phyloP scores from a whole-genome alignment of 768 basidiomycete genomes.

The Amanita phalloides region DNA sequence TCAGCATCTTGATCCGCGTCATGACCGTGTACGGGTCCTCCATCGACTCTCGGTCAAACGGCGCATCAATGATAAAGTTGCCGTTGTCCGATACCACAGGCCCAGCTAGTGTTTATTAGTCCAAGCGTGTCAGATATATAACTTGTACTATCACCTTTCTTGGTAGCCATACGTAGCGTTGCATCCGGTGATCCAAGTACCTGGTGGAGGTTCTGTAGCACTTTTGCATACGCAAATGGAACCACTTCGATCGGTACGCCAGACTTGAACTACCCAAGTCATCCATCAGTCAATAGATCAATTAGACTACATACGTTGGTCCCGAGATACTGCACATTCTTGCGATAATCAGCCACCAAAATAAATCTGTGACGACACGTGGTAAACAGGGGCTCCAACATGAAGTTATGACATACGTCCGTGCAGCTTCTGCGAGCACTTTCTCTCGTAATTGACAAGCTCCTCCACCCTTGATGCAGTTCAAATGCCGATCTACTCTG shows the following conservation, averaged over 20 bases:
- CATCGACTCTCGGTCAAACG: conserved; percentile 66
- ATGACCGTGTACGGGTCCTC: conserved; percentile 59
- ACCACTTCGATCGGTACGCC: conserved; percentile 97
- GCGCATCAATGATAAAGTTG: conserved; percentile 96
- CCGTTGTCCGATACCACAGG: conserved; percentile 97
- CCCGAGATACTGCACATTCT: conserved; percentile 77
- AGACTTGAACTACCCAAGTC: conserved; percentile 49
- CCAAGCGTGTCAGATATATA: background rate
- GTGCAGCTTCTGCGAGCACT: conserved; percentile 92
- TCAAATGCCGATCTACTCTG: conserved; percentile 79
- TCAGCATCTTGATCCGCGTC: conserved; percentile 81
- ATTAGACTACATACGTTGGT: conserved; percentile 50
- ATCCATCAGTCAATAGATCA: background rate
- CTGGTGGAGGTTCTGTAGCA: conserved; percentile 60
- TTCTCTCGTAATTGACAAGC: conserved; percentile 97
- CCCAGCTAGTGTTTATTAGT: conserved; percentile 43
- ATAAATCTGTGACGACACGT: conserved; percentile 46
- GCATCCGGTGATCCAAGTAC: conserved; percentile 58
- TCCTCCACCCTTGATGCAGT: conserved; percentile 96
- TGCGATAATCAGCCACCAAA: conserved; percentile 91
- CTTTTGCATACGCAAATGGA: conserved; percentile 89
- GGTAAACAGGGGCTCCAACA: background rate
- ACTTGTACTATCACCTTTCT: conserved; percentile 35
- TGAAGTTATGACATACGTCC: conserved; percentile 40
- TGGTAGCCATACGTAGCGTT: conserved; percentile 85